Conservation (phyloP, 129 eudicot genomes). For the Pseudognaphalium luteoalbum region DNA sequence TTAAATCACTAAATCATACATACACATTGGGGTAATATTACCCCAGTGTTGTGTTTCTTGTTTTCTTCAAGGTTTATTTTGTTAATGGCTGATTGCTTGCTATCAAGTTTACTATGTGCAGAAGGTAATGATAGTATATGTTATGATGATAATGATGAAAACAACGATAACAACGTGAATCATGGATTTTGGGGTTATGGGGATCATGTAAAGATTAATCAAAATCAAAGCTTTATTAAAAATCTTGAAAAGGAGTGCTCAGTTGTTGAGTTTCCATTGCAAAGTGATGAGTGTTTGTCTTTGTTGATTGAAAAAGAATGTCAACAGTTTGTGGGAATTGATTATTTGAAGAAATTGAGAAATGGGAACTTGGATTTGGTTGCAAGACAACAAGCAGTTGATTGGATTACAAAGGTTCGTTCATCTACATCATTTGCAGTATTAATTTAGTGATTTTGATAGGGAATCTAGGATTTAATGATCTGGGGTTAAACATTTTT, state of each 20-base stretch:
- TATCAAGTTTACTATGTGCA: conserved; percentile 52
- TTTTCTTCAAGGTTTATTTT: background rate
- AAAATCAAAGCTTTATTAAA: conserved; percentile 31
- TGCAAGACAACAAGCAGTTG: conserved; percentile 61
- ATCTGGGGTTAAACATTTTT: background rate
- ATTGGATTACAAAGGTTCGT: conserved; percentile 81
- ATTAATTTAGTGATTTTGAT: background rate
- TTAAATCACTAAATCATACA: background rate
- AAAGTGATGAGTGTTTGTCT: conserved; percentile 51
- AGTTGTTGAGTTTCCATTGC: conserved; percentile 39
- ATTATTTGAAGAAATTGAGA: conserved; percentile 56
- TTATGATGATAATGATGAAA: conserved; percentile 31
- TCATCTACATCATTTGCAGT: background rate
- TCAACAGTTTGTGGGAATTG: conserved; percentile 53
- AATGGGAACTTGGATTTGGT: conserved; percentile 59
- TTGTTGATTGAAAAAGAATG: conserved; percentile 54
- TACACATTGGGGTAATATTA: background rate
- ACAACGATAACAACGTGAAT: conserved; percentile 2
- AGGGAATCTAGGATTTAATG: background rate
- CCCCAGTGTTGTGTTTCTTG: conserved; percentile 5
- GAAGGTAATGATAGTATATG: conserved; percentile 52
- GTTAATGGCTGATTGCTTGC: conserved; percentile 36
- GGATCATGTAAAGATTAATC: conserved; percentile 17
- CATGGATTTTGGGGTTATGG: conserved; percentile 25
- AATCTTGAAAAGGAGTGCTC: conserved; percentile 33